phyloP scores from a whole-genome alignment of 768 basidiomycete genomes.

The Tylopilus vinaceipallidus region DNA sequence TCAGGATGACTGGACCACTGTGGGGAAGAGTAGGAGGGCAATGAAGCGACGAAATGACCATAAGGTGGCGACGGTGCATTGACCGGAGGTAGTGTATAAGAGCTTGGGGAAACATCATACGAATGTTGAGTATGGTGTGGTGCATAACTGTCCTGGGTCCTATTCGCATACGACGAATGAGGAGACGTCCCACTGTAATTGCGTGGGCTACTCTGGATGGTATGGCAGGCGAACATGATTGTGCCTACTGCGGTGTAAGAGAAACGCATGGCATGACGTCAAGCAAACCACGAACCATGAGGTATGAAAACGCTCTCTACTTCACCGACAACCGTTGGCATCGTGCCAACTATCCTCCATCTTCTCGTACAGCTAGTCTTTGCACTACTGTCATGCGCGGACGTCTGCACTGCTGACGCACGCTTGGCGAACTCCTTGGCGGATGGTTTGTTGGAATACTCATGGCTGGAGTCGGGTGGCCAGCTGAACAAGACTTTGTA shows the following conservation, averaged over 20 bases:
- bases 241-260: constrained; percentile 27
- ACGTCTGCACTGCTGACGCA: constrained; percentile 61
- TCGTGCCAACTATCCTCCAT: constrained; percentile 69
- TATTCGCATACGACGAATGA: constrained; percentile 25
- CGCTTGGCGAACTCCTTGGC: constrained; percentile 52
- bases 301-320: constrained; percentile 90
- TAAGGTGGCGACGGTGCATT: constrained; percentile 30
- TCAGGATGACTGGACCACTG: constrained; percentile 29
- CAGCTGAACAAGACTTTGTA: constrained; percentile 66
- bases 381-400: constrained; percentile 58
- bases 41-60: constrained; percentile 20
- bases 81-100: constrained; percentile 34
- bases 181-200: constrained; percentile 16
- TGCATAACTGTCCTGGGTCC: constrained; percentile 28
- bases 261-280: constrained; percentile 36
- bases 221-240: constrained; percentile 42
- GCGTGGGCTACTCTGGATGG: constrained; percentile 28
- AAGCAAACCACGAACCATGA: constrained; percentile 60
- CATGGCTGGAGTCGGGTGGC: constrained; percentile 59
- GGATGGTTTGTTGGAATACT: constrained; percentile 41
- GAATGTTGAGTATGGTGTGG: constrained; percentile 24
- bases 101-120: constrained; percentile 27
- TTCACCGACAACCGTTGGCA: constrained; percentile 58
- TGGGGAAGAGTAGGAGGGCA: constrained; percentile 29
- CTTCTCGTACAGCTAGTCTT: constrained; percentile 86